Evolutionary conservation across 192 early-diverging fungal genomes (phyloP).

Genomic region (Mortierella hygrophila): DNA sequence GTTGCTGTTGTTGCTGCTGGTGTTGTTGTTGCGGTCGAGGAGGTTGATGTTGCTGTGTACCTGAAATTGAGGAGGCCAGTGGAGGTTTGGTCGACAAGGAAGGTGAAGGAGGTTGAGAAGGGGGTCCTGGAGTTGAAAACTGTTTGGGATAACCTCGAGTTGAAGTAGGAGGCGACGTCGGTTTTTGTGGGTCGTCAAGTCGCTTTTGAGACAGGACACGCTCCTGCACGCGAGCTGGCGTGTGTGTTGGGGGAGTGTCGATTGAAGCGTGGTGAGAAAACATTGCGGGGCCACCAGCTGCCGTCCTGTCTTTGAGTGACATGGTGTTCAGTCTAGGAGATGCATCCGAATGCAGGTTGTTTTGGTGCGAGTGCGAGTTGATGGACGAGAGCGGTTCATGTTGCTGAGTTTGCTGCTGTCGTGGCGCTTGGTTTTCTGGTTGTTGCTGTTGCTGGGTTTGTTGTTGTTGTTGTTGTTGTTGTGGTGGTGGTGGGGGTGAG

Average conservation of each 20-base stretch:
- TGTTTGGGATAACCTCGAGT: background rate
- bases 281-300: background rate
- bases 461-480: background rate
- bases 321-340: background rate
- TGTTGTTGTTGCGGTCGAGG: background rate
- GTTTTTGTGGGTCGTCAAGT: background rate
- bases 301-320: background rate
- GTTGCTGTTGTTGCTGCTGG: background rate
- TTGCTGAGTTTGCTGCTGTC: background rate
- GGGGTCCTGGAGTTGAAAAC: background rate
- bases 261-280: conserved; percentile 8
- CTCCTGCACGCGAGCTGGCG: background rate
- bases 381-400: background rate
- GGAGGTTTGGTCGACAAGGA: background rate
- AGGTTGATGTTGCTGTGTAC: background rate
- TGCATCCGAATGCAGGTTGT: background rate
- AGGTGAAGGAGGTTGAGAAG: background rate
- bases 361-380: background rate
- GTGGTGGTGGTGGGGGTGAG: background rate
- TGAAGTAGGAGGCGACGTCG: background rate
- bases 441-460: background rate
- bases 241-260: background rate
- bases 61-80: background rate
- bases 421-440: background rate
- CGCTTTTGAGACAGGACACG: background rate